A percentile compares a stretch with the other conserved stretches of the same genome.
phyloP scores from a whole-genome alignment of 805 yeast genomes.

The Kodamaea hsintzibuensis region DNA sequence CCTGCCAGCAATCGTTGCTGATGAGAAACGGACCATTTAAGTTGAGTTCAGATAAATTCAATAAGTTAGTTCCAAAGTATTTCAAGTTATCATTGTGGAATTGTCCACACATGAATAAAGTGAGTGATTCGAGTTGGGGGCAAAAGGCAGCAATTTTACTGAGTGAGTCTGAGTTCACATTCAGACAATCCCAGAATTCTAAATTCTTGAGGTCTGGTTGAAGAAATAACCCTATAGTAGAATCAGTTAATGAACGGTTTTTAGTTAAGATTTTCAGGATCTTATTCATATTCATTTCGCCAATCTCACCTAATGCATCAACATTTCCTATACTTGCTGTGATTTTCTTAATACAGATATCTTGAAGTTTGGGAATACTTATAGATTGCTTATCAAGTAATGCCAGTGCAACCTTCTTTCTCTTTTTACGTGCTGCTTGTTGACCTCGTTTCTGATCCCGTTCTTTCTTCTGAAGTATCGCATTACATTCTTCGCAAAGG shows the following conservation, averaged over 20 bases:
- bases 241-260: conserved; percentile 74
- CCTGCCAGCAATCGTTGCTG: conserved; percentile 73
- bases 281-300: conserved; percentile 66
- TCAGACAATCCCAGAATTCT: conserved; percentile 93
- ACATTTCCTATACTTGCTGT: conserved; percentile 70
- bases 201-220: conserved; percentile 55
- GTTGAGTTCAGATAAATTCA: conserved; percentile 51
- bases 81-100: conserved; percentile 72
- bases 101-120: conserved; percentile 91
- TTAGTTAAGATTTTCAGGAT: conserved; percentile 76
- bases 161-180: conserved; percentile 63
- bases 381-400: conserved; percentile 70
- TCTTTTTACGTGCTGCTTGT: conserved; percentile 64
- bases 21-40: conserved; percentile 91
- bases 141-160: conserved; percentile 74
- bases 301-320: conserved; percentile 86
- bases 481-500: conserved; percentile 63
- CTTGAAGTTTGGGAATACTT: conserved; percentile 73
- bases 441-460: conserved; percentile 51
- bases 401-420: conserved; percentile 83
- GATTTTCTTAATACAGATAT: conserved; percentile 69
- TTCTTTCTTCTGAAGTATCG: conserved; percentile 40
- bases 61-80: conserved; percentile 61
- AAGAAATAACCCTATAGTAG: conserved; percentile 73
- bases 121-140: conserved; percentile 66